Base-by-base conservation (phyloP, 306 rosid genomes). In the Mucuna pruriens region DNA sequence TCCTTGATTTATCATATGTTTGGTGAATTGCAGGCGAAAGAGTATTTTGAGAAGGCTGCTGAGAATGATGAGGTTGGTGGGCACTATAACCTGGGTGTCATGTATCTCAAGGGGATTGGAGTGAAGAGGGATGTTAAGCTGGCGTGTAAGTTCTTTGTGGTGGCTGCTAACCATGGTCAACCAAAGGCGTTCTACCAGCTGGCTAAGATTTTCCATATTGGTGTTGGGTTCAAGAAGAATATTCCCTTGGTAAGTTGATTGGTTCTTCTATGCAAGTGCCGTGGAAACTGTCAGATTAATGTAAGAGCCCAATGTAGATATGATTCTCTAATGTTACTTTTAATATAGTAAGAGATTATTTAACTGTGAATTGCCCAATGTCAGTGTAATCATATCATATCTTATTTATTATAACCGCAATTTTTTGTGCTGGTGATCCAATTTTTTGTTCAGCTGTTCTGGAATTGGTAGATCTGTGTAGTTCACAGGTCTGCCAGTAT, bases 111-210 rank as follows among this genome's bases (percentile, higher is more conserved):
- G 85, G 99, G 99, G 55, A 92, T 96, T 78, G 99, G 99, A 80
- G 98, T 92, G 31, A 93, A 88, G 85, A 90, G 88, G 87, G 97
- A 96, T 80, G 89, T 96, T 84, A 93, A 87, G 85, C 38, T 75
- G 75, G 99, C 99, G 1, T 90, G 94, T 55, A 75, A 88, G 42
- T 85, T 9, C 80, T 90, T 96, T 75, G 83, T 96, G 22, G 29
- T 55, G 64, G 98, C 99, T 72, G 99, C 99, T 44, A 93, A 93
- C 84, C 86, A 82, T 11, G 99, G 98, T 76, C 99, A 96, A 84
- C 97, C 99, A 16, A 96, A 93, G 86, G 98, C 98, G 81, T 96
- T 96, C 88, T 96, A 90, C 86, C 99, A 96, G 94, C 93, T 96
- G 15, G 99, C 97, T 39, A 96, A 92, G 92, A 93, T 93, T 97